Evolutionary conservation across 176 grass and related monocot species (phyloP), one percentile per base, ranked within the genome.

Genomic region (Tuctoria greenei): DNA sequence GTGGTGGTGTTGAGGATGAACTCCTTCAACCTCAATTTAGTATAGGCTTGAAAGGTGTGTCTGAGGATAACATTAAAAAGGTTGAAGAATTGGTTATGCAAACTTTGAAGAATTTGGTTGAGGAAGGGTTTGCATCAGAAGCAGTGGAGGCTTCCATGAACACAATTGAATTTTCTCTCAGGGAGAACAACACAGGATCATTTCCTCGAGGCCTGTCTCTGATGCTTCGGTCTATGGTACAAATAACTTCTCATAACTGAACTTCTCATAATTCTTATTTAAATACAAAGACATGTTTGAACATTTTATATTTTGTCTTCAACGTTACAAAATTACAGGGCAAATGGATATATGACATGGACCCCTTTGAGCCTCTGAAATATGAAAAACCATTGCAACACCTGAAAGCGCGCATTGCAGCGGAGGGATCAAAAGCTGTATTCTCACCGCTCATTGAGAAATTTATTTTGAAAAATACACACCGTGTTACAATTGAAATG

Each of bases 281-380:
- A 56, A 62, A 63, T 20, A 45, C 20, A 61, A 58, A 66, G 7
- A 25, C n/a, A 50, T 74, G 55, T 76, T 66, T 79, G 24, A 51
- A 45, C 58, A 55, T 72, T 77, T 71, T 28, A 85, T 68, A 23
- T 60, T 66, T 81, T 60, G 17, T 40, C 52, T 75, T 84, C n/a
- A 66, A 75, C 70, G 58, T 79, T 64, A 73, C 64, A 61, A 69
- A 88, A 24, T 64, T 90, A 55, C 80, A 95, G 92, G 95, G 87
- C 24, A 99, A 95, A 79, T 95, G 95, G 95, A 99, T 99, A 72
- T 99, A 99, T 69, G 95, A 95, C 72, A 86, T 92, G 95, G 92
- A 99, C 77, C 95, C 92, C 45, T 95, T 99, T 62, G 95, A 99
- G 73, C 95, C 95, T 88, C 80, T 99, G 73, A 99, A 90, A 88